Evolutionary conservation across 2,329 filamentous ascomycete genomes (phyloP).

Genomic region (Cyphellophora europaea): DNA sequence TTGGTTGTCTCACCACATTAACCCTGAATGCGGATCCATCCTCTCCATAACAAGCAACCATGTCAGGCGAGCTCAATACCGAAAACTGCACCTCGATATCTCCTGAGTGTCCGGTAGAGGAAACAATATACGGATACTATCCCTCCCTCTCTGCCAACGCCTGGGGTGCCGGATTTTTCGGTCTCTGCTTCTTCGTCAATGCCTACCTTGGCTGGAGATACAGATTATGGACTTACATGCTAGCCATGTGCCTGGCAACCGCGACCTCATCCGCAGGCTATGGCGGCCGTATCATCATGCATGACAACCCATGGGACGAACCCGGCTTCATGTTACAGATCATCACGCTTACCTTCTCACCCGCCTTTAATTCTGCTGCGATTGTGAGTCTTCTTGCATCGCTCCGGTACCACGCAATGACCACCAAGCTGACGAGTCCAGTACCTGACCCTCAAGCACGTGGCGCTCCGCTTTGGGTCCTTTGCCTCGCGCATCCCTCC

Average conservation of each 20-base stretch:
- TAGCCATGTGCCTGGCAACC: conserved; percentile 36
- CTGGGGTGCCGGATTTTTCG: conserved; percentile 45
- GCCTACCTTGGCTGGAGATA: conserved; percentile 39
- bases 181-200: conserved; percentile 38
- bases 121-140: conserved; percentile 44
- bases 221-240: conserved; percentile 47
- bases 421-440: too few species aligned
- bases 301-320: conserved; percentile 41
- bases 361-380: conserved; percentile 45
- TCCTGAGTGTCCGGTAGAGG: conserved; percentile 34
- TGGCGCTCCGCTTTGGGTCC: conserved; percentile 46
- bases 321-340: conserved; percentile 42
- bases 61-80: conserved; percentile 5
- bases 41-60: too few species aligned
- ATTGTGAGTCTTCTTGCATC: too few species aligned
- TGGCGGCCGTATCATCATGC: conserved; percentile 43
- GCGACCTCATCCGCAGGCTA: conserved; percentile 48
- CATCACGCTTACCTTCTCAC: conserved; percentile 46
- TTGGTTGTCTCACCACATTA: too few species aligned
- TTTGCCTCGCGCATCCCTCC: conserved; percentile 39
- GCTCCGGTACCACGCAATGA: too few species aligned
- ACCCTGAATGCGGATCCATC: too few species aligned
- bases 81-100: conserved; percentile 20
- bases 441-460: conserved; percentile 49
- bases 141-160: conserved; percentile 43